phyloP scores from a whole-genome alignment of 2,329 filamentous ascomycete species.

The Trichoderma sp. region DNA sequence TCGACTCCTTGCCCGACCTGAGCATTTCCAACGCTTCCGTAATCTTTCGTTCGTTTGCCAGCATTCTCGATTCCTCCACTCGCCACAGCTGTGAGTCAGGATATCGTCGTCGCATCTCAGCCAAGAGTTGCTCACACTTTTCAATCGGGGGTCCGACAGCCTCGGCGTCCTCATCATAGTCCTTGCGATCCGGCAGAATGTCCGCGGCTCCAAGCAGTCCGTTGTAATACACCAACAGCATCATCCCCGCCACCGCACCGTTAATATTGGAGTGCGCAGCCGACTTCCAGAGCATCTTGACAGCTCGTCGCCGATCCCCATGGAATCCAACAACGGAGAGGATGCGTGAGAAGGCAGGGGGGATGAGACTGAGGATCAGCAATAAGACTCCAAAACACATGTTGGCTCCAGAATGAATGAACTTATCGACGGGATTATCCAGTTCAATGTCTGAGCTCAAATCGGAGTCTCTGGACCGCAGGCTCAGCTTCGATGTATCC shows the following conservation, averaged over 20 bases:
- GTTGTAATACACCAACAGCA: constrained; percentile 85
- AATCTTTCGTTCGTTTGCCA: constrained; percentile 67
- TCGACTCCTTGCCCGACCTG: constrained; percentile 59
- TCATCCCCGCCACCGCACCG: constrained; percentile 82
- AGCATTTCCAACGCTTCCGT: constrained; percentile 68
- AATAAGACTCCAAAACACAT: constrained; percentile 88
- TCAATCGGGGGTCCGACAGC: constrained; percentile 71
- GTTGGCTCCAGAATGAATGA: constrained; percentile 84
- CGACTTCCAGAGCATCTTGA: constrained; percentile 87
- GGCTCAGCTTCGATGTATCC: constrained; percentile 28
- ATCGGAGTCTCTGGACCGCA: constrained; percentile 44
- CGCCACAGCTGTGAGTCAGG: constrained; percentile 84
- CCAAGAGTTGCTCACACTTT: constrained; percentile 67
- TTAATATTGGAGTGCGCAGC: constrained; percentile 86
- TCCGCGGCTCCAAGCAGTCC: constrained; percentile 83
- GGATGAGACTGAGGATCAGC: constrained; percentile 87
- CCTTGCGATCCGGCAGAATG: constrained; percentile 67
- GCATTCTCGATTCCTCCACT: constrained; percentile 81
- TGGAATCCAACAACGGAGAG: constrained; percentile 88
- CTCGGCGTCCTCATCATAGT: constrained; percentile 57
- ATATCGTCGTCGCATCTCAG: constrained; percentile 74
- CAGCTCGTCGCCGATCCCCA: constrained; percentile 80
- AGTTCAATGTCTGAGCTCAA: constrained; percentile 63
- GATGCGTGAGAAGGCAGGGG: constrained; percentile 84
- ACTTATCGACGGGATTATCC: constrained; percentile 76